Percentiles rank a stretch among this genome's conserved stretches.
Evolutionary conservation across 352 stramenopile species (phyloP).

Genomic region (Halophytophthora batemanensis): DNA sequence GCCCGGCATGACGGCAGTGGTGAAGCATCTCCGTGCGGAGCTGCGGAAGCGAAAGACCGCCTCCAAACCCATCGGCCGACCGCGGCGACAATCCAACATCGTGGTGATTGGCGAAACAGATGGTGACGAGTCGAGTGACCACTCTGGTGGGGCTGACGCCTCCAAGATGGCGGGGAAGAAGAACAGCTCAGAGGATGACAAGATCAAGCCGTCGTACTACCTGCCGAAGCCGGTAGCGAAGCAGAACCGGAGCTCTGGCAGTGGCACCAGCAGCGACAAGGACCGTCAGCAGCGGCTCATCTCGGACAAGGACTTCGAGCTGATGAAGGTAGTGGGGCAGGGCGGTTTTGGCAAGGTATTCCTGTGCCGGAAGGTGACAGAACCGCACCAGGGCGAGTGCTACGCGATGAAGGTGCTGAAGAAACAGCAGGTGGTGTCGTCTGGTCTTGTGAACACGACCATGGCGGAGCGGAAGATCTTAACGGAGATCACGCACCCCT

Average conservation of each 20-base stretch:
- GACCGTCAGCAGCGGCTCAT: conserved; percentile 52
- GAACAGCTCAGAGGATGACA: conserved; percentile 32
- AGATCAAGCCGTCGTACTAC: conserved; percentile 76
- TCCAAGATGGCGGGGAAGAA: conserved; percentile 35
- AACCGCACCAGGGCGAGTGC: conserved; percentile 60
- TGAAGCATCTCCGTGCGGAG: conserved; percentile 71
- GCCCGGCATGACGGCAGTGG: conserved; percentile 84
- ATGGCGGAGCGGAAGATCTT: conserved; percentile 88
- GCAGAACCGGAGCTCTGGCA: conserved; percentile 39
- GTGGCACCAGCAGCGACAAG: conserved; percentile 43
- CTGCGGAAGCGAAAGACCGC: conserved; percentile 47
- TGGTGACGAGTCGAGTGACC: conserved; percentile 66
- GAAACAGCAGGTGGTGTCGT: conserved; percentile 85
- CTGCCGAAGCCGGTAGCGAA: conserved; percentile 71
- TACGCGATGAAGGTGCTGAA: conserved; percentile 90
- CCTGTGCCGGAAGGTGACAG: conserved; percentile 75
- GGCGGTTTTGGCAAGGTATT: conserved; percentile 88
- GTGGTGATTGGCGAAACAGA: conserved; percentile 85
- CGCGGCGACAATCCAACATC: conserved; percentile 80
- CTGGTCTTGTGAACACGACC: conserved; percentile 85
- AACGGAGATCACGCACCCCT: conserved; percentile 86
- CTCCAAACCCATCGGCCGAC: conserved; percentile 23
- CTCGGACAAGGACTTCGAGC: conserved; percentile 86
- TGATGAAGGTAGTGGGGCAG: conserved; percentile 84
- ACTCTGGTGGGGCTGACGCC: conserved; percentile 57